Evolutionary conservation across 2,329 filamentous ascomycete genomes (phyloP).

Genomic region (Fusarium liriodendri): DNA sequence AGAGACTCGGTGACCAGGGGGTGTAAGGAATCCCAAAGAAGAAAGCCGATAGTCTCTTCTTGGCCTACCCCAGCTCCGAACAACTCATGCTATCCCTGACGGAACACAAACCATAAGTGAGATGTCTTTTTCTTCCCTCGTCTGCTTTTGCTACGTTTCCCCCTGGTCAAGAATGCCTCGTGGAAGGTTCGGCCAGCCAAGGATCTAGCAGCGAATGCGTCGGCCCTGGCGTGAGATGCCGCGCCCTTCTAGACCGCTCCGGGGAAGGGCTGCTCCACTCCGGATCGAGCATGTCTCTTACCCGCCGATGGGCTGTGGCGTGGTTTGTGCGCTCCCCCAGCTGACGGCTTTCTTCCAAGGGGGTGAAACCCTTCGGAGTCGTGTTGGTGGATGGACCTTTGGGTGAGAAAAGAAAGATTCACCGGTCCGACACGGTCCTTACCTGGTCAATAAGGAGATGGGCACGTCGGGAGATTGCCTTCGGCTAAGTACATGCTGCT

Average conservation of each 20-base stretch:
- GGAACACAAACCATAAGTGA: background rate
- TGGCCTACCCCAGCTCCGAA: background rate
- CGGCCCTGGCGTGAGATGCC: constrained; percentile 17
- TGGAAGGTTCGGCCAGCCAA: constrained; percentile 27
- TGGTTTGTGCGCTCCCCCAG: constrained; percentile 11
- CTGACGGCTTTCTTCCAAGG: background rate
- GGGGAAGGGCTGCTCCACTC: constrained; percentile 31
- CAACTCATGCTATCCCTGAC: background rate
- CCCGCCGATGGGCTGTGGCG: constrained; percentile 37
- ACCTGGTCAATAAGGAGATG: background rate
- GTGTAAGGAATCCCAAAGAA: background rate
- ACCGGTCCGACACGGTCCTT: background rate
- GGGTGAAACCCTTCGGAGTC: background rate
- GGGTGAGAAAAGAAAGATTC: background rate
- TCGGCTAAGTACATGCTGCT: background rate
- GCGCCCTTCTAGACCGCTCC: constrained; percentile 25
- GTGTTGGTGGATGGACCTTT: background rate
- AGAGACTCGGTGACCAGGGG: background rate
- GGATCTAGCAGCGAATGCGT: background rate
- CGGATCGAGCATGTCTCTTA: constrained; percentile 38
- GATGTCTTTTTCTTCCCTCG: background rate
- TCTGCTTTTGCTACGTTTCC: background rate
- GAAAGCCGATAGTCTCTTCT: background rate
- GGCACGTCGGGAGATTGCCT: background rate
- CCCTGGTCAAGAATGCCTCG: background rate